phyloP scores from a whole-genome alignment of 768 basidiomycete genomes.

The Lactarius sanguifluus region DNA sequence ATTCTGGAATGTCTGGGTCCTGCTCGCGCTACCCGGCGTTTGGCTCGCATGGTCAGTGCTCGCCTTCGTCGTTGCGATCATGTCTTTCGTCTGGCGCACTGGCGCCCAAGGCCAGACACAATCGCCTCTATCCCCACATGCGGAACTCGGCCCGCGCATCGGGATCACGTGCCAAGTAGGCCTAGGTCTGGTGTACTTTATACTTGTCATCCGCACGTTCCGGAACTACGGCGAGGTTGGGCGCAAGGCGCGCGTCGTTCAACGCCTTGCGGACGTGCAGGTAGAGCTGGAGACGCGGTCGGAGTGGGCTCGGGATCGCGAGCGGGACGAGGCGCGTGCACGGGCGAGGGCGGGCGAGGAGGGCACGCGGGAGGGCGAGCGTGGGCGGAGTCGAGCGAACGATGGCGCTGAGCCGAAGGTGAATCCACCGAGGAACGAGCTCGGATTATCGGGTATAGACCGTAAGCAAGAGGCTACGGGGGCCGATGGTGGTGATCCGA shows the following conservation, averaged over 20 bases:
- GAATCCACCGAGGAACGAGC: constrained; percentile 2
- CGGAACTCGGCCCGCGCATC: constrained; percentile 53
- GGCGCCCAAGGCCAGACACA: constrained; percentile 47
- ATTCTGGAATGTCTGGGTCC: constrained; percentile 68
- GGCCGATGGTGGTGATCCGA: neutral
- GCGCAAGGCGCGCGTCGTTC: constrained; percentile 20
- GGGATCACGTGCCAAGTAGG: constrained; percentile 53
- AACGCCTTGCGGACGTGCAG: constrained; percentile 26
- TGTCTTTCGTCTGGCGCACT: constrained; percentile 66
- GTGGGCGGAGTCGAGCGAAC: neutral
- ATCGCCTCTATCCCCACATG: constrained; percentile 38
- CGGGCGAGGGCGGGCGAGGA: constrained; percentile 3
- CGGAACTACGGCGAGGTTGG: constrained; percentile 50
- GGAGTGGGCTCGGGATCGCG: neutral
- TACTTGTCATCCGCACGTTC: constrained; percentile 61
- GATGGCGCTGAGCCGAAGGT: neutral
- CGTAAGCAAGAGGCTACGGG: constrained; percentile 7
- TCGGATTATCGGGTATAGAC: constrained; percentile 21
- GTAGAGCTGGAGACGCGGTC: constrained; percentile 28
- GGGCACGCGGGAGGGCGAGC: neutral
- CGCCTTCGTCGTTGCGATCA: constrained; percentile 59
- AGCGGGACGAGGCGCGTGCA: neutral
- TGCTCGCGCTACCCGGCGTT: constrained; percentile 63
- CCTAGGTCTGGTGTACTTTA: constrained; percentile 61
- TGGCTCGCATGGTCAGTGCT: constrained; percentile 79